Base-by-base conservation (phyloP, 2,329 filamentous ascomycete genomes). In the Trichoderma harzianum region DNA sequence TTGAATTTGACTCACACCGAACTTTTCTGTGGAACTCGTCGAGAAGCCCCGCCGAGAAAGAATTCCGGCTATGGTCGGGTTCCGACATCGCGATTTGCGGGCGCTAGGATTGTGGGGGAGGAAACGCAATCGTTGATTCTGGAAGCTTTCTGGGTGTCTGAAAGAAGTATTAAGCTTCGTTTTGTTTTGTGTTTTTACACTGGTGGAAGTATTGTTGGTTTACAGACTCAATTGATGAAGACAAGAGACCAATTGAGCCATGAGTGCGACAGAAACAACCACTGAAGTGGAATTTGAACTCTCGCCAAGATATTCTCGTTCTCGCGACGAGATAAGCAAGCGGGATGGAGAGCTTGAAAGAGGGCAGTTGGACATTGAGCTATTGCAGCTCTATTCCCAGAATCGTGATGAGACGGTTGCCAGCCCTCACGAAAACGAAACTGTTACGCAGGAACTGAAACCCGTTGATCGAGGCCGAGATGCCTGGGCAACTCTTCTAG, bases 391-490 rank as follows among this genome's bases (percentile, higher is more conserved):
- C 11, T 34, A 55, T 39, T 47, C 43, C 4, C 67, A 14, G 26
- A 21, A 11, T 30, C 43, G n/a, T 1, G 28, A 63, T 39, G 47
- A 47, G 0, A 4, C 57, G 0, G 16, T 26, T 34, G n/a, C 3
- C 7, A 10, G 14, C 10, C 30, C 7, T 2, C 7, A 39, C 7
- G 24, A 8, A 11, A 14, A 16, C 11, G 70, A 61, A 7, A 16
- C 53, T 4, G 26, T 57, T 8, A 21, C 68, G 8, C 67, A 70
- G 32, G 61, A 73, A 28, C 11, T 74, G 16, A 72, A 71, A 47
- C 79, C 32, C 74, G 69, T 76, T 64, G 76, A 80, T 72, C 43
- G 75, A 61, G 74, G 75, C 61, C 24, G 74, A 3, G 75, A 74
- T 57, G 76, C 76, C 24, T 77, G 76, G 76, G 62, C 34, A 4